These are phyloP conservation scores for Fraxinus xanthoxyloides DNA, from an alignment of 305 asterid species.

Conservation along the genomic window DNA sequence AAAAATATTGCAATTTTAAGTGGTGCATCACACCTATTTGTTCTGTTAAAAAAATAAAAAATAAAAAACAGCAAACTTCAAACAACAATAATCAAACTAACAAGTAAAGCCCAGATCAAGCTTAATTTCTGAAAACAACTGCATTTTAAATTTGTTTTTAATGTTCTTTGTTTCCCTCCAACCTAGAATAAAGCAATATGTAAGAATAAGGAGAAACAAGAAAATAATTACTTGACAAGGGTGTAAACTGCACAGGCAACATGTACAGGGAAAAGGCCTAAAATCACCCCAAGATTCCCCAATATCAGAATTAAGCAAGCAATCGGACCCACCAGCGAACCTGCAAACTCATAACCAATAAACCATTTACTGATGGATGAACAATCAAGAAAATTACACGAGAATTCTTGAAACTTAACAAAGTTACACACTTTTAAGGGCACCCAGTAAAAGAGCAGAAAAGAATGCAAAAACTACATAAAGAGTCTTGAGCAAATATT, in stretches of 20 bases:
- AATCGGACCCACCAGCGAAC: conserved; percentile 76
- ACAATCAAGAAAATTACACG: not conserved
- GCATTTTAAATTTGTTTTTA: not conserved
- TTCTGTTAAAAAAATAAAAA: conserved; percentile 40
- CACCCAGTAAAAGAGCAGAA: conserved; percentile 67
- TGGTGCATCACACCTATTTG: conserved; percentile 71
- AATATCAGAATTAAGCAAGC: conserved; percentile 63
- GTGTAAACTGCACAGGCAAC: conserved; percentile 81
- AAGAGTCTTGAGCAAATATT: conserved; percentile 46
- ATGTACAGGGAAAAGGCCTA: conserved; percentile 87
- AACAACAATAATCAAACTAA: not conserved
- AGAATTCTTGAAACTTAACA: not conserved
- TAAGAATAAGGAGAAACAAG: not conserved
- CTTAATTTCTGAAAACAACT: not conserved
- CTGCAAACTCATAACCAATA: conserved; percentile 38
- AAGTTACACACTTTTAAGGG: conserved; percentile 61
- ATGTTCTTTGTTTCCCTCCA: not conserved
- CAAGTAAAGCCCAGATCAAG: not conserved
- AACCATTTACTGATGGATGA: not conserved
- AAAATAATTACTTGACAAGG: conserved; percentile 61
- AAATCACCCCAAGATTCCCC: conserved; percentile 79
- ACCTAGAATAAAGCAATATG: not conserved
- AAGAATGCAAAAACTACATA: conserved; percentile 70
- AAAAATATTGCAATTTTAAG: conserved; percentile 72
- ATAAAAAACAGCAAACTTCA: not conserved